Conservation (phyloP, 768 basidiomycete species). For the Epithele typhae region DNA sequence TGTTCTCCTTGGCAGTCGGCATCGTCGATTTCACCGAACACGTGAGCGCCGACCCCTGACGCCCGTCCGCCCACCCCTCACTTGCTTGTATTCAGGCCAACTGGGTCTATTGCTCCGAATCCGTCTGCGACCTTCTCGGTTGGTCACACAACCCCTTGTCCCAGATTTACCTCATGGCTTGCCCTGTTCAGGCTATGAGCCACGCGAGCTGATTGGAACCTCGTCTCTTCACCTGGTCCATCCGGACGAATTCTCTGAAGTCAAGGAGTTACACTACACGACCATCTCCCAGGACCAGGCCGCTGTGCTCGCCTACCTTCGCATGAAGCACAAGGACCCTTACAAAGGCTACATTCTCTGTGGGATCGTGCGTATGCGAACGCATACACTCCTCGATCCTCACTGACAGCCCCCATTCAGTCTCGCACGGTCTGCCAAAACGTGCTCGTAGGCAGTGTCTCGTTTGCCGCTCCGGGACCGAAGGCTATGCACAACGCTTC, state of each 20-base stretch:
- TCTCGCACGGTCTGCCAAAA: constrained; percentile 70
- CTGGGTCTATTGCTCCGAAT: constrained; percentile 28
- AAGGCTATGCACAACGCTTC: constrained; percentile 79
- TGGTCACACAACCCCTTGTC: background rate
- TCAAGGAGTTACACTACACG: constrained; percentile 69
- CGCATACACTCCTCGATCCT: background rate
- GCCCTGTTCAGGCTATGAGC: constrained; percentile 57
- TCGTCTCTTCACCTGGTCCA: constrained; percentile 76
- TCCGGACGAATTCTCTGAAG: constrained; percentile 68
- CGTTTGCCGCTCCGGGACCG: constrained; percentile 68
- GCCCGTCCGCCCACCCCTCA: constrained; percentile 3
- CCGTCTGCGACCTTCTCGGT: constrained; percentile 25
- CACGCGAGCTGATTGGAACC: constrained; percentile 62
- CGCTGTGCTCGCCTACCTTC: constrained; percentile 72
- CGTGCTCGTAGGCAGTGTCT: constrained; percentile 72
- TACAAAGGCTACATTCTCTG: constrained; percentile 74
- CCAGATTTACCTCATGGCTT: background rate
- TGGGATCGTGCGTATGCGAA: constrained; percentile 53
- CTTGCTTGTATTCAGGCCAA: constrained; percentile 19
- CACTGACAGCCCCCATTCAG: constrained; percentile 18
- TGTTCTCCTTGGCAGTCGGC: constrained; percentile 44
- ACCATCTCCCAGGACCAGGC: constrained; percentile 79
- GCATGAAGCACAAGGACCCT: constrained; percentile 76
- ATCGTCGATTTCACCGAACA: constrained; percentile 80
- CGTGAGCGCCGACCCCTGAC: constrained; percentile 33